These are phyloP conservation scores for Vitis hybrid DNA, from an alignment of 177 flowering plant species.

Conservation along the genomic window DNA sequence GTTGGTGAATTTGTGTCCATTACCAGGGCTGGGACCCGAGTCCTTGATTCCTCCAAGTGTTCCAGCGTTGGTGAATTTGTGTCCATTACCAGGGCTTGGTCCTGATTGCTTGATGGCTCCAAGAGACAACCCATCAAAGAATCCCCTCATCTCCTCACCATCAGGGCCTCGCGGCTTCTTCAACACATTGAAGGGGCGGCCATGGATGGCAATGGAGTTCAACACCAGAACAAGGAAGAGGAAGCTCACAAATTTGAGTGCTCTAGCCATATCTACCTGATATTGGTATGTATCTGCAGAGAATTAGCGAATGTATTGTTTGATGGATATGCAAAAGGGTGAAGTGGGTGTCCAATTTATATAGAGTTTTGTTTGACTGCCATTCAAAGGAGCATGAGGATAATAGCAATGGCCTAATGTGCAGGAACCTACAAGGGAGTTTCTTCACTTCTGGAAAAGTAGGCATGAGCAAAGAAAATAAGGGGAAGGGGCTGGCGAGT, in stretches of 20 bases:
- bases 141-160: neutral
- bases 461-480: neutral
- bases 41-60: slow-evolving; percentile 18
- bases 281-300: too few species aligned
- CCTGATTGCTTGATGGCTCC: slow-evolving; percentile 22
- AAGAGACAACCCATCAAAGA: slow-evolving; percentile 16
- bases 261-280: slow-evolving; percentile 2
- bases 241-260: slow-evolving; percentile 4
- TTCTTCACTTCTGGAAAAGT: neutral
- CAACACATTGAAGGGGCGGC: slow-evolving; percentile 10
- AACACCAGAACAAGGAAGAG: slow-evolving; percentile 9
- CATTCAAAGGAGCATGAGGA: slow-evolving; percentile 5
- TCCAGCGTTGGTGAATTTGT: slow-evolving; percentile 4
- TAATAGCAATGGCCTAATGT: neutral
- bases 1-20: slow-evolving; percentile 14
- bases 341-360: slow-evolving; percentile 3
- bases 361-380: neutral
- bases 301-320: too few species aligned
- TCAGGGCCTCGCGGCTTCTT: neutral
- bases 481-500: slow-evolving; percentile 4
- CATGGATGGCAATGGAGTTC: slow-evolving; percentile 7
- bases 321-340: slow-evolving; percentile 4
- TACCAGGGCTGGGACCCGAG: slow-evolving; percentile 21
- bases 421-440: slow-evolving; percentile 14
- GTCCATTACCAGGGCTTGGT: slow-evolving; percentile 19